Percentiles rank a stretch among this genome's conserved stretches.
These are phyloP conservation scores for Irpex sp. DNA, from an alignment of 1,284 basidiomycete species.

Conservation along the genomic window DNA sequence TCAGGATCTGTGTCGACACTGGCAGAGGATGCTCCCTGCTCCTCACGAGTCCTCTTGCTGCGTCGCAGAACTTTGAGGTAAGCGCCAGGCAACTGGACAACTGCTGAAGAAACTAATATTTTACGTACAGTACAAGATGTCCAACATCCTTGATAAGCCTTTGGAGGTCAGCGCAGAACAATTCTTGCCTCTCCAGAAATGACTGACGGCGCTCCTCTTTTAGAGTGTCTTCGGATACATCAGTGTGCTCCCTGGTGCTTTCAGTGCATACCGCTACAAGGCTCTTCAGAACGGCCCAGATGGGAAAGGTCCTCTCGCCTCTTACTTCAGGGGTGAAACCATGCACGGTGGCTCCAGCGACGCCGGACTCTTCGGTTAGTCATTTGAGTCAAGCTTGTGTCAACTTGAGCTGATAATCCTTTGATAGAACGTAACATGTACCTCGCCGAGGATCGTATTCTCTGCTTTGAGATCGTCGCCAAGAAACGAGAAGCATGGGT, in stretches of 20 bases:
- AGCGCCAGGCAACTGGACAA: not conserved
- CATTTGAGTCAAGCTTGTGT: not conserved
- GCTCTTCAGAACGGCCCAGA: conserved; percentile 78
- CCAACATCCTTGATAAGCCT: conserved; percentile 89
- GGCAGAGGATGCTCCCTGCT: conserved; percentile 77
- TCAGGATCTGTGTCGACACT: conserved; percentile 78
- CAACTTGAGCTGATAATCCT: conserved; percentile 10
- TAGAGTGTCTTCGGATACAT: conserved; percentile 89
- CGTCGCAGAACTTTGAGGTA: conserved; percentile 87
- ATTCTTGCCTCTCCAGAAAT: not conserved
- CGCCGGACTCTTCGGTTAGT: conserved; percentile 65
- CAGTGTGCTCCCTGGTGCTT: conserved; percentile 85
- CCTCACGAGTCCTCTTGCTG: conserved; percentile 81
- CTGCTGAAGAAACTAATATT: conserved; percentile 7
- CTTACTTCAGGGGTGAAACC: conserved; percentile 89
- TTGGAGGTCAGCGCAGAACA: conserved; percentile 54
- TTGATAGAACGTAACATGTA: conserved; percentile 80
- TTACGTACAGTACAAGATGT: conserved; percentile 73
- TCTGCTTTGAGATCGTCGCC: conserved; percentile 97
- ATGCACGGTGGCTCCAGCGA: conserved; percentile 64
- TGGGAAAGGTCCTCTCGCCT: conserved; percentile 82
- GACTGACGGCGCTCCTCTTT: not conserved
- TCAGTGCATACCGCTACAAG: conserved; percentile 88
- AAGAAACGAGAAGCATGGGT: conserved; percentile 82
- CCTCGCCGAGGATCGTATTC: conserved; percentile 88